Percentiles rank a stretch among this genome's conserved stretches.
phyloP scores from a whole-genome alignment of 2,329 filamentous ascomycete genomes.

The Xylariaceae sp. region DNA sequence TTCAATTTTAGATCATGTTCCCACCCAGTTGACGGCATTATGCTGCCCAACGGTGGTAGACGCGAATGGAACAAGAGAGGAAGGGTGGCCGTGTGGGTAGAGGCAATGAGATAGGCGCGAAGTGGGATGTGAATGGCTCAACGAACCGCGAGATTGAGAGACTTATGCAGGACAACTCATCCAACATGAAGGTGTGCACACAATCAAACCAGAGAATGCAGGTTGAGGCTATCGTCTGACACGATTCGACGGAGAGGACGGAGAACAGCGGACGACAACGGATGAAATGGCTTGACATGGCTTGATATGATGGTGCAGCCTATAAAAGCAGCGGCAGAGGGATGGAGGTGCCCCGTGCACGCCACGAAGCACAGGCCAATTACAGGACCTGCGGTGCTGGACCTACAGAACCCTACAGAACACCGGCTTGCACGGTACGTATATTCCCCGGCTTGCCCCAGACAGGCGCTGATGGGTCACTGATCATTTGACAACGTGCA shows the following conservation, averaged over 20 bases:
- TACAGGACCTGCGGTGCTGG: too few relatives aligned
- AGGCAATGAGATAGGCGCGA: constrained; percentile 32
- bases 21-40: constrained; percentile 10
- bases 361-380: too few relatives aligned
- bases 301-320: constrained; percentile 6
- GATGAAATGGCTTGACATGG: too few relatives aligned
- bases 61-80: constrained; percentile 29
- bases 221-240: constrained; percentile 36
- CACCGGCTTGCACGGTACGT: too few relatives aligned
- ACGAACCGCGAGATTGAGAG: constrained; percentile 27
- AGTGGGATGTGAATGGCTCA: constrained; percentile 30
- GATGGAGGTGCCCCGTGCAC: constrained; percentile 18
- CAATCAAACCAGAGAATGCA: constrained; percentile 17
- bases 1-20: neutral
- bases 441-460: too few relatives aligned
- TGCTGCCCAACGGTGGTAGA: constrained; percentile 35
- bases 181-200: constrained; percentile 27
- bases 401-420: too few relatives aligned
- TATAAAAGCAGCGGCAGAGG: constrained; percentile 1
- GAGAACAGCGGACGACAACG: constrained; percentile 7
- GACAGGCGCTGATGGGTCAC: constrained; percentile 7
- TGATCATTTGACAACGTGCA: constrained; percentile 19
- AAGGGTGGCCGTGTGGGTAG: constrained; percentile 35
- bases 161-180: constrained; percentile 41
- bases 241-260: constrained; percentile 15